Evolutionary conservation across 2,329 filamentous ascomycete species (phyloP).

Genomic region (Ophiostoma ips): DNA sequence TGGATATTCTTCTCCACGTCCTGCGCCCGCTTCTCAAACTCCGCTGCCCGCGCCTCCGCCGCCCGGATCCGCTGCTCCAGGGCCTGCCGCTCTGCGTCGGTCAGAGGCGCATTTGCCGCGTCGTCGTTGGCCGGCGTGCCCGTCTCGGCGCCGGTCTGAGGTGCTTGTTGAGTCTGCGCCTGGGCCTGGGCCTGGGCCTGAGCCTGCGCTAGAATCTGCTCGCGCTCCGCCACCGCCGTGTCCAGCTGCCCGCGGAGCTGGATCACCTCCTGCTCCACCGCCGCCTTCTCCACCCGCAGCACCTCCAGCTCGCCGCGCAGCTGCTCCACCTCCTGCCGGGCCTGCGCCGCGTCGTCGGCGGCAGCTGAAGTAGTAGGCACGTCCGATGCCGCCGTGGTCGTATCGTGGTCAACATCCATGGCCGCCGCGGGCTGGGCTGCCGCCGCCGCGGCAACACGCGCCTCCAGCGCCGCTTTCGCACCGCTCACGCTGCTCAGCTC

Average conservation of each 20-base stretch:
- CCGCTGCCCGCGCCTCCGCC: constrained; percentile 47
- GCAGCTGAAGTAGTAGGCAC: not conserved
- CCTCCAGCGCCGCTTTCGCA: constrained; percentile 18
- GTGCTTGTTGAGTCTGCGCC: constrained; percentile 7
- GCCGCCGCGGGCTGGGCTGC: not conserved
- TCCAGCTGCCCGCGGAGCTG: constrained; percentile 45
- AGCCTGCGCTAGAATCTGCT: constrained; percentile 43
- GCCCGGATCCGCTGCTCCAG: constrained; percentile 49
- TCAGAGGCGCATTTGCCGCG: constrained; percentile 21
- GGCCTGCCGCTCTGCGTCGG: constrained; percentile 44
- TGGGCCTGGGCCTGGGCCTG: constrained; percentile 17
- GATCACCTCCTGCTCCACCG: constrained; percentile 49
- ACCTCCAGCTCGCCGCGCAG: constrained; percentile 49
- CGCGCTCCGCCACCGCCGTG: constrained; percentile 47
- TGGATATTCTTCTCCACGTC: constrained; percentile 51
- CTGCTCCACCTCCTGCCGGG: constrained; percentile 35
- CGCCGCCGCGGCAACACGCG: not conserved
- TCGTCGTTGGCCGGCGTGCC: constrained; percentile 11
- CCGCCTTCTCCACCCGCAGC: constrained; percentile 52
- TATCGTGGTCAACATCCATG: too few relatives aligned
- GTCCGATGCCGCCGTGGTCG: too few relatives aligned
- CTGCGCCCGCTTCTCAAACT: constrained; percentile 48
- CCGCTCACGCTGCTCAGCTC: constrained; percentile 41
- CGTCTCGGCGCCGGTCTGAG: constrained; percentile 17
- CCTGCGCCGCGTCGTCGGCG: constrained; percentile 21